A percentile compares a stretch with the other conserved stretches of the same genome.
These are phyloP conservation scores for Metarhizium sp. DNA, from an alignment of 2,329 filamentous ascomycete species.

Conservation along the genomic window DNA sequence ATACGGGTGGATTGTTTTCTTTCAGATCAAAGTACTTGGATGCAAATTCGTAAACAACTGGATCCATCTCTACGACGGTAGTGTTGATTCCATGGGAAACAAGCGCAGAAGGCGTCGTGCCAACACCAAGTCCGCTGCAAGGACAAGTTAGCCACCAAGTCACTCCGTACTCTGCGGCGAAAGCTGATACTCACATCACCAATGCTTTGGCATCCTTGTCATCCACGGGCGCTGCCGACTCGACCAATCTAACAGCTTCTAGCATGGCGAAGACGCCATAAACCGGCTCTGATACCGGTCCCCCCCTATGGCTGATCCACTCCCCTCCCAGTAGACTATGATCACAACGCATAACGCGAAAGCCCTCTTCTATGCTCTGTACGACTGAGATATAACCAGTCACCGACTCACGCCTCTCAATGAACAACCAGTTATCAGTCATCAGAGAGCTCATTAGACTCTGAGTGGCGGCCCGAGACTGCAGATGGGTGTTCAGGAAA, in stretches of 20 bases:
- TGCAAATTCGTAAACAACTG: constrained; percentile 77
- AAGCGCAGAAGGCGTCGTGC: constrained; percentile 79
- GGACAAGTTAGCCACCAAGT: constrained; percentile 1
- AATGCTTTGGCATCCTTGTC: constrained; percentile 70
- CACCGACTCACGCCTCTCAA: constrained; percentile 75
- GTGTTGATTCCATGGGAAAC: constrained; percentile 84
- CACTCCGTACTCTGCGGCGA: not conserved
- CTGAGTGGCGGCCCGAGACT: constrained; percentile 47
- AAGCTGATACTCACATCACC: constrained; percentile 59
- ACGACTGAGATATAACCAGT: constrained; percentile 91
- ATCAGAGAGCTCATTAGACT: constrained; percentile 58
- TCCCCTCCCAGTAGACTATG: constrained; percentile 90
- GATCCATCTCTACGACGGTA: constrained; percentile 91
- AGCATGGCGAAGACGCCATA: constrained; percentile 96
- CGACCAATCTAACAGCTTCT: constrained; percentile 77
- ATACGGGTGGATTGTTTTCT: constrained; percentile 65
- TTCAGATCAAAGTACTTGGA: constrained; percentile 74
- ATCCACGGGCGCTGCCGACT: constrained; percentile 41
- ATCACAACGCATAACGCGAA: constrained; percentile 81
- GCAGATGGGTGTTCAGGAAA: constrained; percentile 65
- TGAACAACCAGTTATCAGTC: constrained; percentile 58
- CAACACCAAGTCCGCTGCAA: constrained; percentile 74
- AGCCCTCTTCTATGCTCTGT: constrained; percentile 62
- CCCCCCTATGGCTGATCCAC: constrained; percentile 57
- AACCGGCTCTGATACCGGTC: constrained; percentile 67